Conservation (phyloP, 2,329 filamentous ascomycete species). For the Fusarium sp. region DNA sequence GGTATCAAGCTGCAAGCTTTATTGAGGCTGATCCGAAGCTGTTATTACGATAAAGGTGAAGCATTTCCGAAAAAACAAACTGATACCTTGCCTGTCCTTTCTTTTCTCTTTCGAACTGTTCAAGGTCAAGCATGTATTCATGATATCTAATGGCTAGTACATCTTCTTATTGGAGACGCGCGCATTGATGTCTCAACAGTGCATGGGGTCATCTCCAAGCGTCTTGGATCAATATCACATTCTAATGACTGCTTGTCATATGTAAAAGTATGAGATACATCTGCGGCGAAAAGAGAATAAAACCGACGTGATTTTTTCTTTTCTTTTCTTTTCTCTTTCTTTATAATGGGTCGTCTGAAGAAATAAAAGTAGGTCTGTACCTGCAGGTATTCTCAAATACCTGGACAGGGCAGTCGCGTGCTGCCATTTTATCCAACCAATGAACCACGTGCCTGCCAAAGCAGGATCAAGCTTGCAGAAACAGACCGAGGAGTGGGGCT, state of each 20-base stretch:
- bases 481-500: constrained; percentile 29
- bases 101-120: neutral
- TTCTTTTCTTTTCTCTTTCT: neutral
- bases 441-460: constrained; percentile 49
- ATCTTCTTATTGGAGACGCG: constrained; percentile 7
- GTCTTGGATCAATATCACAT: neutral
- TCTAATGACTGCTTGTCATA: neutral
- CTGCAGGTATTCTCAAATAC: constrained; percentile 1
- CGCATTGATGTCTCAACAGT: neutral
- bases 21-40: neutral
- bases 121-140: neutral
- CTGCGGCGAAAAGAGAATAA: neutral
- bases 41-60: neutral
- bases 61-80: neutral
- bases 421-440: constrained; percentile 45
- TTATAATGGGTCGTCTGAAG: neutral
- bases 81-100: neutral
- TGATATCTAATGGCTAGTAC: neutral
- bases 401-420: constrained; percentile 3
- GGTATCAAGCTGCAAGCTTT: neutral
- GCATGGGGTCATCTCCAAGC: neutral
- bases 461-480: constrained; percentile 26
- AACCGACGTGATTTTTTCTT: neutral
- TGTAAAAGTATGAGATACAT: neutral
- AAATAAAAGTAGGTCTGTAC: constrained; percentile 1